Conservation (phyloP, 2,329 filamentous ascomycete genomes). For the Xylaria sp. region DNA sequence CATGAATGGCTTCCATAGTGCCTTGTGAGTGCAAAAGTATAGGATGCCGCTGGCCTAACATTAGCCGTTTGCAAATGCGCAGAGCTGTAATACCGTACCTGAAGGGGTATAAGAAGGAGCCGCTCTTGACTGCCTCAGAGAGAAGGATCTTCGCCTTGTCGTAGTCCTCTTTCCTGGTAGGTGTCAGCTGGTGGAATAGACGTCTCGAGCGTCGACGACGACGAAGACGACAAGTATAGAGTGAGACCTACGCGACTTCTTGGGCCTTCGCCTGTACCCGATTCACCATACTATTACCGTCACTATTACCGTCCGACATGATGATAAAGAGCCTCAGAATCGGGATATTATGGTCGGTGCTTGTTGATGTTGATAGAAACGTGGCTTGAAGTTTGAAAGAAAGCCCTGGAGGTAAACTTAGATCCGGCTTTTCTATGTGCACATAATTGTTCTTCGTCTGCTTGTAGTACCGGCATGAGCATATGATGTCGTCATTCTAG, state of each 20-base stretch:
- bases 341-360: background rate
- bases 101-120: slow-evolving; percentile 87
- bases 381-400: background rate
- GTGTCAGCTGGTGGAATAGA: slow-evolving; percentile 26
- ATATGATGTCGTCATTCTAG: slow-evolving; percentile 28
- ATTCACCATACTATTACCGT: slow-evolving; percentile 39
- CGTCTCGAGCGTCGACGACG: background rate
- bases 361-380: background rate
- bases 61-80: slow-evolving; percentile 20
- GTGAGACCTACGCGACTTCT: slow-evolving; percentile 60
- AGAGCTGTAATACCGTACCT: slow-evolving; percentile 56
- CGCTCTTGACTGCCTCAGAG: slow-evolving; percentile 76
- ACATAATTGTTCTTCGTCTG: background rate
- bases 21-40: slow-evolving; percentile 67
- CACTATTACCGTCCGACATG: slow-evolving; percentile 43
- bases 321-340: background rate
- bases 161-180: slow-evolving; percentile 74
- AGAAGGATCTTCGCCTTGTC: slow-evolving; percentile 72
- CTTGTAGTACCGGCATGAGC: background rate
- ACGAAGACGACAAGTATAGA: slow-evolving; percentile 24
- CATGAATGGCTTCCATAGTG: slow-evolving; percentile 69
- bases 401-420: background rate
- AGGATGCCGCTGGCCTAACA: slow-evolving; percentile 60
- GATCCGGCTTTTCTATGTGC: background rate
- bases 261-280: slow-evolving; percentile 59